Conservation (phyloP, 768 basidiomycete species). For the Gymnopilus junonius region DNA sequence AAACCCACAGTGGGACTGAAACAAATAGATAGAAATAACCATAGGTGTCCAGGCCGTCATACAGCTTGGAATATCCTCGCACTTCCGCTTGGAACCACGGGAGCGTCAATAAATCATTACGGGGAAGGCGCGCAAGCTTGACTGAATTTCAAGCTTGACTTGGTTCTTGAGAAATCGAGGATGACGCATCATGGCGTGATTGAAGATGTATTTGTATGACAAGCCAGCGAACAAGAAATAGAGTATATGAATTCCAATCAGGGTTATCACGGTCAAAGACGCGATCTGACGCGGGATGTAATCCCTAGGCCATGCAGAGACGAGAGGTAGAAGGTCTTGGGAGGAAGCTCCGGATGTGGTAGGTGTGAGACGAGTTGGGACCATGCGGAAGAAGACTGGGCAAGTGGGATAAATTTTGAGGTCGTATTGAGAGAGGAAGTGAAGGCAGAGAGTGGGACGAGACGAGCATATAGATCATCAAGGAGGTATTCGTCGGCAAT, state of each 20-base stretch:
- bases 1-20: constrained; percentile 69
- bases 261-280: constrained; percentile 73
- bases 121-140: constrained; percentile 79
- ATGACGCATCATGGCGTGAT: constrained; percentile 94
- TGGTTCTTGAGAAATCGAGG: constrained; percentile 94
- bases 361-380: constrained; percentile 56
- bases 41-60: constrained; percentile 78
- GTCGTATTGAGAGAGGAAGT: constrained; percentile 39
- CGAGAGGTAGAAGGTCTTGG: constrained; percentile 38
- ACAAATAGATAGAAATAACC: constrained; percentile 74
- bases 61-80: constrained; percentile 80
- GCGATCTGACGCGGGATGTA: constrained; percentile 78
- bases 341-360: constrained; percentile 58
- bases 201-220: constrained; percentile 88
- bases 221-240: constrained; percentile 90
- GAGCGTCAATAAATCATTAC: constrained; percentile 82
- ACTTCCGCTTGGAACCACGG: constrained; percentile 97
- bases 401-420: constrained; percentile 34
- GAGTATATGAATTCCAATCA: constrained; percentile 80
- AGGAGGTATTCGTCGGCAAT: constrained; percentile 73
- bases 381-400: constrained; percentile 49
- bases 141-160: constrained; percentile 76
- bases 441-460: constrained; percentile 69
- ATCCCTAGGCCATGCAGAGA: constrained; percentile 86
- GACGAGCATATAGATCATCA: constrained; percentile 77